Conservation (phyloP, 768 basidiomycete genomes). For the Ephemerocybe angulata region DNA sequence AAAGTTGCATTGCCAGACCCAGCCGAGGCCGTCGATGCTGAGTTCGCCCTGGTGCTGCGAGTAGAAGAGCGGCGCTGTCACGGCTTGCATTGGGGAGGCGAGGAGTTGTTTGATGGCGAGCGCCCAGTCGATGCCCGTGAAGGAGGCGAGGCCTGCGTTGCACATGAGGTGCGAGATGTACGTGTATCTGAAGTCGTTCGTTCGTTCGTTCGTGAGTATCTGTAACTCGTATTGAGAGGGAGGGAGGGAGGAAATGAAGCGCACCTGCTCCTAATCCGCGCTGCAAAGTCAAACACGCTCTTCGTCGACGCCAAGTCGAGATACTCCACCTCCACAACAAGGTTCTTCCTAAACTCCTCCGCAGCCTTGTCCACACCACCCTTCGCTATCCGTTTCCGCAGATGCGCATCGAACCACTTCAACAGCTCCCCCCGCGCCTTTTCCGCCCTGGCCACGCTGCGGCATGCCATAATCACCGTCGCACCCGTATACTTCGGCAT, state of each 20-base stretch:
- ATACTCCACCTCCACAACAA: constrained; percentile 57
- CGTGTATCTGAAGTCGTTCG: constrained; percentile 49
- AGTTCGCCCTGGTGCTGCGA: constrained; percentile 54
- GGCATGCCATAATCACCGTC: constrained; percentile 79
- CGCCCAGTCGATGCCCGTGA: constrained; percentile 50
- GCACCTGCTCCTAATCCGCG: constrained; percentile 51
- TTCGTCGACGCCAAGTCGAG: constrained; percentile 61
- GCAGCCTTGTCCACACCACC: constrained; percentile 50
- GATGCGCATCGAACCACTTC: constrained; percentile 49
- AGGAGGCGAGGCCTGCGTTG: constrained; percentile 73
- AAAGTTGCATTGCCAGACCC: constrained; percentile 82
- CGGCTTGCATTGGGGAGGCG: constrained; percentile 37
- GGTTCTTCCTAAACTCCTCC: constrained; percentile 51
- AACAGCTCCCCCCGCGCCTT: constrained; percentile 55
- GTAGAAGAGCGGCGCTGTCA: constrained; percentile 56
- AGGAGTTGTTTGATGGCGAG: constrained; percentile 45
- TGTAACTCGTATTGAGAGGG: too few species aligned
- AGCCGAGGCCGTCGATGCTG: constrained; percentile 69
- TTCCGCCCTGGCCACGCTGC: constrained; percentile 61
- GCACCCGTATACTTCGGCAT: constrained; percentile 44
- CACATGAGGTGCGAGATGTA: constrained; percentile 79
- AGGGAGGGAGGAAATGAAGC: constrained; percentile 19
- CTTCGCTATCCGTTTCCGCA: constrained; percentile 32
- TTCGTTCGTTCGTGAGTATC: constrained; percentile 1
- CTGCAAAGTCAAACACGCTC: constrained; percentile 61